Evolutionary conservation across 805 yeast species (phyloP).

Genomic region (Metschnikowia cubensis): DNA sequence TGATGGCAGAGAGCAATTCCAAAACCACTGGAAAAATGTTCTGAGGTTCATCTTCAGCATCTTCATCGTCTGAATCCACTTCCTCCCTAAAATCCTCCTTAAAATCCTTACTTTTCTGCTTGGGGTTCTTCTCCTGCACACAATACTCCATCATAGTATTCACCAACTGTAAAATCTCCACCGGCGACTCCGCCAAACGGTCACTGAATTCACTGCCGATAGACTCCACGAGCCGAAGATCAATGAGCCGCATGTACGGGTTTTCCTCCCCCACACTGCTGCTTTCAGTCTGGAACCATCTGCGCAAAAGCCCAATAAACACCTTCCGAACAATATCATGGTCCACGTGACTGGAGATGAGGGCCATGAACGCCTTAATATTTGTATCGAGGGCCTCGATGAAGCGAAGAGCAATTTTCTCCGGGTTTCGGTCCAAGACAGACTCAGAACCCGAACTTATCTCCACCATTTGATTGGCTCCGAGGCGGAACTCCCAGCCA

Average conservation of each 20-base stretch:
- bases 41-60: conserved; percentile 20
- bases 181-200: conserved; percentile 50
- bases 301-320: conserved; percentile 50
- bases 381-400: conserved; percentile 26
- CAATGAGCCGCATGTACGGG: conserved; percentile 54
- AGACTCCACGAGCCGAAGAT: conserved; percentile 61
- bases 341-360: conserved; percentile 47
- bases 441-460: conserved; percentile 15
- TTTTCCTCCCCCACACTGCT: conserved; percentile 29
- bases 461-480: conserved; percentile 37
- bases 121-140: neutral
- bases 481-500: conserved; percentile 40
- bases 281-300: conserved; percentile 50
- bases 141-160: conserved; percentile 18
- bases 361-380: conserved; percentile 27
- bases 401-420: conserved; percentile 26
- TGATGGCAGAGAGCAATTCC: conserved; percentile 35
- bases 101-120: conserved; percentile 15
- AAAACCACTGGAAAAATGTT: conserved; percentile 27
- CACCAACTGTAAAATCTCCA: conserved; percentile 48
- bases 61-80: conserved; percentile 23
- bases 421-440: conserved; percentile 13
- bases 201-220: conserved; percentile 57
- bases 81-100: neutral
- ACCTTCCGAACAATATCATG: conserved; percentile 42